Evolutionary conservation across 2,329 filamentous ascomycete species (phyloP).

Genomic region (Elsinoe fawcettii): DNA sequence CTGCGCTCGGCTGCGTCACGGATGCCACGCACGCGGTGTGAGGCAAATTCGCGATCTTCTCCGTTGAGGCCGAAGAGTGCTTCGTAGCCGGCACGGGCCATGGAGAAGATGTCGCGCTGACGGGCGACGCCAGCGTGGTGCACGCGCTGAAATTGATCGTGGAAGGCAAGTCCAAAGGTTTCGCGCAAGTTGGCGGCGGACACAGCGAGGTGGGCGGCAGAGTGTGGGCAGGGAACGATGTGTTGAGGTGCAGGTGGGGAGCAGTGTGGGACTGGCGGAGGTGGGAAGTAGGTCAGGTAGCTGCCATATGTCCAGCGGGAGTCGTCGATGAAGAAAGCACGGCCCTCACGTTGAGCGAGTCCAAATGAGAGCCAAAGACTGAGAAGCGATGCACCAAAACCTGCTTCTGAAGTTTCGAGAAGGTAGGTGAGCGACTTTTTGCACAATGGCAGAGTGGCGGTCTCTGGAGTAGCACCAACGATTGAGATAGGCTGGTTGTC

Average conservation of each 20-base stretch:
- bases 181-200: slow-evolving; percentile 59
- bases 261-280: slow-evolving; percentile 58
- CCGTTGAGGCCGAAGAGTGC: slow-evolving; percentile 62
- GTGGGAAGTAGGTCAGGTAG: slow-evolving; percentile 64
- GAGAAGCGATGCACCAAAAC: slow-evolving; percentile 69
- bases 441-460: slow-evolving; percentile 46
- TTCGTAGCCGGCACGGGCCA: slow-evolving; percentile 64
- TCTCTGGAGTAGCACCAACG: slow-evolving; percentile 19
- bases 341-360: slow-evolving; percentile 62
- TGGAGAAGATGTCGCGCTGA: slow-evolving; percentile 54
- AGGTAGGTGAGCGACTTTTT: slow-evolving; percentile 67
- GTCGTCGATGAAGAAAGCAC: slow-evolving; percentile 79
- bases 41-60: slow-evolving; percentile 59
- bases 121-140: slow-evolving; percentile 30
- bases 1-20: slow-evolving; percentile 38
- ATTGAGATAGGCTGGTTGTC: slow-evolving; percentile 21
- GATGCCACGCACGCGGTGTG: slow-evolving; percentile 51
- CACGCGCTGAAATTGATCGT: slow-evolving; percentile 31
- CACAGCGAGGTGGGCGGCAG: slow-evolving; percentile 65
- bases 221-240: slow-evolving; percentile 71
- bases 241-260: slow-evolving; percentile 64
- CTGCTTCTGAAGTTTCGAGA: slow-evolving; percentile 65
- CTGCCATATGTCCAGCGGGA: slow-evolving; percentile 72
- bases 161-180: slow-evolving; percentile 55
- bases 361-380: slow-evolving; percentile 79